phyloP scores from a whole-genome alignment of 2,329 filamentous ascomycete genomes.

The Amphichorda felina region DNA sequence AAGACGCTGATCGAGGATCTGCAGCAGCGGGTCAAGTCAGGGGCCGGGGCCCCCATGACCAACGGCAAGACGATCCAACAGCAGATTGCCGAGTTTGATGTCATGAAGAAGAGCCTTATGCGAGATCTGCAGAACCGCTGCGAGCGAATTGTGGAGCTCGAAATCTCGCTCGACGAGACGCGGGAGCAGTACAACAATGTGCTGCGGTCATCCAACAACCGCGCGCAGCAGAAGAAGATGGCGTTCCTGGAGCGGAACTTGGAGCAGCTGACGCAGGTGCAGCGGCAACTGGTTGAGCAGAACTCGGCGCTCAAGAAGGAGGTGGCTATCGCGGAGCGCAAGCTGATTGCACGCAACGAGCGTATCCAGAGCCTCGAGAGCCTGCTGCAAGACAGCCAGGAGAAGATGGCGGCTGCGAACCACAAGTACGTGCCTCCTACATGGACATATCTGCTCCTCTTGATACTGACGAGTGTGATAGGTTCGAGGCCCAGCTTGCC shows the following conservation, averaged over 20 bases:
- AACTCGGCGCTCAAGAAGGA: slow-evolving; percentile 98
- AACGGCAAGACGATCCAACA: slow-evolving; percentile 91
- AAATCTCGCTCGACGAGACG: slow-evolving; percentile 94
- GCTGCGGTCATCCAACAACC: slow-evolving; percentile 89
- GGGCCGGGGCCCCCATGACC: slow-evolving; percentile 44
- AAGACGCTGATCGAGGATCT: slow-evolving; percentile 72
- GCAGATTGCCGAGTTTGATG: slow-evolving; percentile 96
- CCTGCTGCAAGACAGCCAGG: slow-evolving; percentile 90
- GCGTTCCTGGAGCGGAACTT: slow-evolving; percentile 97
- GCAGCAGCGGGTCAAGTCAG: slow-evolving; percentile 59
- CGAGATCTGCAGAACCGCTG: slow-evolving; percentile 96
- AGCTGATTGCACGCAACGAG: slow-evolving; percentile 92
- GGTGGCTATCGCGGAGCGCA: slow-evolving; percentile 94
- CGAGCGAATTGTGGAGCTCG: slow-evolving; percentile 93
- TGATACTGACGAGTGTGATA: slow-evolving; percentile 26
- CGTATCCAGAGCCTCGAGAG: slow-evolving; percentile 89
- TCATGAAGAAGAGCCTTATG: slow-evolving; percentile 99
- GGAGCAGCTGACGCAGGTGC: slow-evolving; percentile 93
- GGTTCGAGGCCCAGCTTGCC: slow-evolving; percentile 93
- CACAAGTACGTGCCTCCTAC: slow-evolving; percentile 61
- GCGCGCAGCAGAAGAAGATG: slow-evolving; percentile 99
- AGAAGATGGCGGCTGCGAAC: slow-evolving; percentile 94
- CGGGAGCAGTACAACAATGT: slow-evolving; percentile 99
- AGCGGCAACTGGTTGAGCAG: slow-evolving; percentile 95
- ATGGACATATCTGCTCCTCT: background rate